A percentile compares a stretch with the other conserved stretches of the same genome.
Conservation (phyloP, 2,329 filamentous ascomycete genomes). For the Venturia oleaginea region DNA sequence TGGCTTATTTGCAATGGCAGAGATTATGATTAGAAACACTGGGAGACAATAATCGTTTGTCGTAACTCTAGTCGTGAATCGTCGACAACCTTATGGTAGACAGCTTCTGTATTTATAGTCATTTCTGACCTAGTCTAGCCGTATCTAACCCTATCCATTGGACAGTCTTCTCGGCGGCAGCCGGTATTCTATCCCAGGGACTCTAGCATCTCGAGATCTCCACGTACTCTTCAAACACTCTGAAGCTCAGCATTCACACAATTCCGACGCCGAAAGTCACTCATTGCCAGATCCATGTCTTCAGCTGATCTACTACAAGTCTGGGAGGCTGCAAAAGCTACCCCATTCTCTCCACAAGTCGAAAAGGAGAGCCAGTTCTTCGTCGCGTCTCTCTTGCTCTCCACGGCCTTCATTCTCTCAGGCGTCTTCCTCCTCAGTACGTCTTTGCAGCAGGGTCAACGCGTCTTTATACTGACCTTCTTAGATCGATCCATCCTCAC, state of each 20-base stretch:
- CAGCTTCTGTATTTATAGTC: background rate
- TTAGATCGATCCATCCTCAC: conserved; percentile 74
- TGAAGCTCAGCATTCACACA: background rate
- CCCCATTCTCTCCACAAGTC: conserved; percentile 71
- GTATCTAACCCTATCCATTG: background rate
- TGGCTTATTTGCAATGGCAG: too few species aligned
- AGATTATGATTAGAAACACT: too few species aligned
- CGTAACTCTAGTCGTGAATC: too few species aligned
- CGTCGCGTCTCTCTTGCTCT: conserved; percentile 66
- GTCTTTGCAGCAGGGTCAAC: conserved; percentile 23
- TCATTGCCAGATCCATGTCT: conserved; percentile 48
- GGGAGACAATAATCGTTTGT: too few species aligned
- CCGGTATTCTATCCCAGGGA: background rate
- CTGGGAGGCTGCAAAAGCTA: conserved; percentile 87
- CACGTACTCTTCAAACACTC: background rate
- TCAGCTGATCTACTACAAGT: conserved; percentile 56
- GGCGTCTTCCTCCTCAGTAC: conserved; percentile 81
- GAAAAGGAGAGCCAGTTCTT: conserved; percentile 77
- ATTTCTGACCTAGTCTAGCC: background rate
- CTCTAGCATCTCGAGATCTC: background rate
- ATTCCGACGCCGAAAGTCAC: background rate
- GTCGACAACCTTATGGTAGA: background rate
- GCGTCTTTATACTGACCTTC: background rate
- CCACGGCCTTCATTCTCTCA: conserved; percentile 58
- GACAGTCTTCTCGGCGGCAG: background rate